Percentiles rank a stretch among this genome's conserved stretches.
Conservation (phyloP, 2,329 filamentous ascomycete species). For the Aureobasidium lini region DNA sequence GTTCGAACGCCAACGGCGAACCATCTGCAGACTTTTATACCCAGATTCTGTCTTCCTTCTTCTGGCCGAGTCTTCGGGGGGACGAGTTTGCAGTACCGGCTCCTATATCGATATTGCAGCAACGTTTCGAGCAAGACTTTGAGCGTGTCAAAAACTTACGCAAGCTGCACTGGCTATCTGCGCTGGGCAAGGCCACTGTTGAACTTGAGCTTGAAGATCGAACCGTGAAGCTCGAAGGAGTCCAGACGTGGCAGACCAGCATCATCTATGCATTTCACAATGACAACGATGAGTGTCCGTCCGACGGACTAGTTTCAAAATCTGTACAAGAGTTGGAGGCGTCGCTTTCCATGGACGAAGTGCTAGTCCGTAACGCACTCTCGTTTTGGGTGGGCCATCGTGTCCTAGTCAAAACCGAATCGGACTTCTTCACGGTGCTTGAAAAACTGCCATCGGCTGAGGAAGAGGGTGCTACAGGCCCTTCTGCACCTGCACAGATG, state of each 20-base stretch:
- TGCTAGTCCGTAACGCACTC: conserved; percentile 60
- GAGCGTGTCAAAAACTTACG: conserved; percentile 72
- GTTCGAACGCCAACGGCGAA: not conserved
- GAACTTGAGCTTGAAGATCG: conserved; percentile 79
- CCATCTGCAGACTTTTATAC: conserved; percentile 52
- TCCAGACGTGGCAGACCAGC: conserved; percentile 77
- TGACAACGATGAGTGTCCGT: conserved; percentile 20
- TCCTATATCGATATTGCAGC: conserved; percentile 53
- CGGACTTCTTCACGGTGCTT: conserved; percentile 57
- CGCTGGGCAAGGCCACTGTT: conserved; percentile 71
- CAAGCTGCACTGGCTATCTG: conserved; percentile 82
- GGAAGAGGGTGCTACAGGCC: conserved; percentile 21
- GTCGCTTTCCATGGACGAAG: conserved; percentile 62
- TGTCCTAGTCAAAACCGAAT: conserved; percentile 51
- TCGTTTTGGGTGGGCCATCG: conserved; percentile 64
- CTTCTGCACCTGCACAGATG: conserved; percentile 30
- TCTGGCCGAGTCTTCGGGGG: conserved; percentile 78
- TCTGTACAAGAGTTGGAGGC: conserved; percentile 41
- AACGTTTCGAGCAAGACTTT: conserved; percentile 67
- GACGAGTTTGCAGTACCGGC: conserved; percentile 60
- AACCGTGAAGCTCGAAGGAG: conserved; percentile 59
- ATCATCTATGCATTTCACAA: conserved; percentile 77
- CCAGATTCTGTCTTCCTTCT: conserved; percentile 84
- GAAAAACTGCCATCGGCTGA: conserved; percentile 47
- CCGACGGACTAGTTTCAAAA: conserved; percentile 24